These are phyloP conservation scores for Hypoxylon lienhwacheense DNA, from an alignment of 495 filamentous ascomycete species.

Conservation along the genomic window DNA sequence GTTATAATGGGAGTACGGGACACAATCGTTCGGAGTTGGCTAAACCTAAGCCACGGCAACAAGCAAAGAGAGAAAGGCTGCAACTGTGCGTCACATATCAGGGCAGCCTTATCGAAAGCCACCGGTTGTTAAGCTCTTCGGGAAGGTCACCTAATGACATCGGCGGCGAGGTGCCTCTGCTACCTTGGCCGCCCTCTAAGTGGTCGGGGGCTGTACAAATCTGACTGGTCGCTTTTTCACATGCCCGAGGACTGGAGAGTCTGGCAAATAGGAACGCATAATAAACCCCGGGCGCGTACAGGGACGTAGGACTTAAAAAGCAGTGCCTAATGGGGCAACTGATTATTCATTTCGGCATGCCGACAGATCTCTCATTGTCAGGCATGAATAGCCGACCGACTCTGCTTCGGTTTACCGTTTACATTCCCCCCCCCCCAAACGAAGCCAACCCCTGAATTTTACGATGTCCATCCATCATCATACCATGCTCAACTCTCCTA, in stretches of 20 bases:
- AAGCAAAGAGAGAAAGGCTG: neutral
- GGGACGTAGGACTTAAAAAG: too few species aligned
- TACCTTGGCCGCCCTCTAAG: slow-evolving; percentile 4
- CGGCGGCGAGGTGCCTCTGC: neutral
- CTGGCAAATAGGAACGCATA: neutral
- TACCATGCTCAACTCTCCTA: too few species aligned
- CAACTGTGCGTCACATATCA: neutral
- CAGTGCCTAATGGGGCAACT: too few species aligned
- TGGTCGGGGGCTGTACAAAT: neutral
- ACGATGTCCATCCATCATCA: too few species aligned
- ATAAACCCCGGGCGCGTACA: too few species aligned
- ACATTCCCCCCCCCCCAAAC: too few species aligned
- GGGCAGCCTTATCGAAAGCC: neutral
- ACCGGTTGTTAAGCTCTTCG: neutral
- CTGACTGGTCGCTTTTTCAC: neutral
- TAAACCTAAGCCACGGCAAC: too few species aligned
- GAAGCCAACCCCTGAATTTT: too few species aligned
- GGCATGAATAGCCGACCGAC: neutral
- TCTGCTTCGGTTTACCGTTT: neutral
- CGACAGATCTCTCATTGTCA: neutral
- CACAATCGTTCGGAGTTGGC: too few species aligned
- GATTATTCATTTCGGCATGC: too few species aligned
- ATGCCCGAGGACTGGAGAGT: neutral
- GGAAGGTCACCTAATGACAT: slow-evolving; percentile 13
- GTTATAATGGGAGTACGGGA: too few species aligned